A percentile compares a stretch with the other conserved stretches of the same genome.
phyloP scores from a whole-genome alignment of 2,329 filamentous ascomycete species.

The Fusarium metavorans region DNA sequence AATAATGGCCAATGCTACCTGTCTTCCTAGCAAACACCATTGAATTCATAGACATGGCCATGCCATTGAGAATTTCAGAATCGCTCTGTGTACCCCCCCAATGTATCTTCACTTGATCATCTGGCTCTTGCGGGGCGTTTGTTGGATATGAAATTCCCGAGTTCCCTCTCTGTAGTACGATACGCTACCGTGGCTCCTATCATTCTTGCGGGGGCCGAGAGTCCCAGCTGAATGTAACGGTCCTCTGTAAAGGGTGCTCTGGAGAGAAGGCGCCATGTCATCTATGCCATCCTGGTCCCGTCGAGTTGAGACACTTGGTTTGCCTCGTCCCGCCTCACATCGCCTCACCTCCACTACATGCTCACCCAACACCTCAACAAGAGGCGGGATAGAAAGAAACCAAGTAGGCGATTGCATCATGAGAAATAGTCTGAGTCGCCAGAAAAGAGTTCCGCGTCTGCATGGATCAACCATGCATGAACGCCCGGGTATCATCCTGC shows the following conservation, averaged over 20 bases:
- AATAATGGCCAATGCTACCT: not conserved
- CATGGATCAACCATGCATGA: constrained; percentile 6
- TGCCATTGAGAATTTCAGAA: not conserved
- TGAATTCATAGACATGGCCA: too few relatives aligned
- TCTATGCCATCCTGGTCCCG: not conserved
- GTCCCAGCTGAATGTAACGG: not conserved
- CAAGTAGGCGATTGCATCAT: not conserved
- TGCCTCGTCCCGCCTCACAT: not conserved
- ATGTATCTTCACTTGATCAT: not conserved
- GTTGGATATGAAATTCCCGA: not conserved
- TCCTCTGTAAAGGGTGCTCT: not conserved
- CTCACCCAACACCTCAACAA: not conserved
- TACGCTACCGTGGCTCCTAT: not conserved
- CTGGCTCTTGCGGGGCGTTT: not conserved
- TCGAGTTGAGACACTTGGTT: not conserved
- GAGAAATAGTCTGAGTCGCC: not conserved
- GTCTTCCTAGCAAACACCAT: not conserved
- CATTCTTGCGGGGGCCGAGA: not conserved
- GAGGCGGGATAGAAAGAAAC: not conserved
- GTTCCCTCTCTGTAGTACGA: not conserved
- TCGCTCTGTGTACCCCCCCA: not conserved
- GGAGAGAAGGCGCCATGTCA: not conserved
- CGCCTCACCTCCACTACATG: not conserved
- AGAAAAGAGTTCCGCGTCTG: not conserved
- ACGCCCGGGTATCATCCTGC: not conserved